Evolutionary conservation across 345 rosid genomes (phyloP).

Genomic region (Arabidopsis suecica): DNA sequence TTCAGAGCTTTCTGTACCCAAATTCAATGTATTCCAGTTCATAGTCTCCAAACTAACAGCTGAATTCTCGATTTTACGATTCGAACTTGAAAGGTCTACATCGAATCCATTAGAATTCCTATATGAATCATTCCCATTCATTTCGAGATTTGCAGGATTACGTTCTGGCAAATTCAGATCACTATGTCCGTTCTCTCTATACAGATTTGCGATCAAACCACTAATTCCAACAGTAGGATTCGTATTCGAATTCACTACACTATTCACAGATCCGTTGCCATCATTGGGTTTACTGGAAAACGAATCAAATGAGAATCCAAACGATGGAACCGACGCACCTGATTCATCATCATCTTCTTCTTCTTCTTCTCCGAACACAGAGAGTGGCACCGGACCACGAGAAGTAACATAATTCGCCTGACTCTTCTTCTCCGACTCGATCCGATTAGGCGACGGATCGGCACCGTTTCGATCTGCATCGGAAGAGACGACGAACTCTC

Average conservation of each 20-base stretch:
- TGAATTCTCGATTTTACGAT: conserved; percentile 11
- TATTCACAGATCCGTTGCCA: conserved; percentile 41
- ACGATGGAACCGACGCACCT: conserved; percentile 42
- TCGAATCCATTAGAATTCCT: neutral
- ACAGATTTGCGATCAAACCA: conserved; percentile 58
- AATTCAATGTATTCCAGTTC: conserved; percentile 50
- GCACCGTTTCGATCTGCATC: conserved; percentile 16
- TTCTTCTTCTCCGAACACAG: conserved; percentile 74
- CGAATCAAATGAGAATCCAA: conserved; percentile 40
- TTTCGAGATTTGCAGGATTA: neutral
- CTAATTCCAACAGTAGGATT: conserved; percentile 32
- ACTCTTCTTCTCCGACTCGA: conserved; percentile 39
- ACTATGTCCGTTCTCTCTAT: conserved; percentile 42
- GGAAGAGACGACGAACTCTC: conserved; percentile 65
- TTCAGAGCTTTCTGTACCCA: conserved; percentile 29
- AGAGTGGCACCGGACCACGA: conserved; percentile 79
- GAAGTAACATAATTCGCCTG: conserved; percentile 51
- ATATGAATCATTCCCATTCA: neutral
- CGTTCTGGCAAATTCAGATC: conserved; percentile 15
- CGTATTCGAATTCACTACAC: conserved; percentile 35
- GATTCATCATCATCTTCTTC: conserved; percentile 50
- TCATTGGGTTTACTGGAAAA: conserved; percentile 39
- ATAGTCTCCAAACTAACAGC: conserved; percentile 1
- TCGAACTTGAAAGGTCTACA: neutral
- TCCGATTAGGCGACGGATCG: conserved; percentile 45